A percentile compares a stretch with the other conserved stretches of the same genome.
Conservation (phyloP, 2,329 filamentous ascomycete genomes). For the Scopulariopsis brevicaulis region DNA sequence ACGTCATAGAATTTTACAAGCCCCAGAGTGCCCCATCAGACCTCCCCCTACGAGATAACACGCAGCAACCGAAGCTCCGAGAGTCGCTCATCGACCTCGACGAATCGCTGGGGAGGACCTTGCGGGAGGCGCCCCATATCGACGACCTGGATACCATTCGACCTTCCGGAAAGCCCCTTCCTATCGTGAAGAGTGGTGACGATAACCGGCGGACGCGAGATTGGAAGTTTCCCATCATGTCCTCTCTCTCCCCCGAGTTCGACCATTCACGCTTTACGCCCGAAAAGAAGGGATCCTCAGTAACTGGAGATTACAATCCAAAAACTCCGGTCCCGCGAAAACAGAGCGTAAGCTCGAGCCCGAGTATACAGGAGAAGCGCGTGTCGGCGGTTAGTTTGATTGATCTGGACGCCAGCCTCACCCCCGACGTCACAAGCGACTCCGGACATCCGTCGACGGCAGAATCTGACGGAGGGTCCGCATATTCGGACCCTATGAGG, state of each 20-base stretch:
- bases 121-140: conserved; percentile 14
- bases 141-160: conserved; percentile 39
- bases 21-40: conserved; percentile 31
- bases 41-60: conserved; percentile 47
- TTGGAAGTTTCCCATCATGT: conserved; percentile 4
- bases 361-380: conserved; percentile 16
- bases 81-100: conserved; percentile 57
- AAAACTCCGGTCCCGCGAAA: conserved; percentile 21
- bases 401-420: conserved; percentile 42
- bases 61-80: conserved; percentile 25
- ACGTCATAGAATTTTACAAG: conserved; percentile 47
- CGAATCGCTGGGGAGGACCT: conserved; percentile 32
- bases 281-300: not conserved
- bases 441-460: conserved; percentile 46
- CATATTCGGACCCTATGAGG: conserved; percentile 40
- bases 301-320: conserved; percentile 1
- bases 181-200: not conserved
- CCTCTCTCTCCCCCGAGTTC: not conserved
- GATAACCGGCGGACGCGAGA: conserved; percentile 1
- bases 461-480: conserved; percentile 44
- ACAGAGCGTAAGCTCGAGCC: not conserved
- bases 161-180: conserved; percentile 38
- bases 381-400: conserved; percentile 32
- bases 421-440: conserved; percentile 28
- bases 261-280: not conserved